phyloP scores from a whole-genome alignment of 495 filamentous ascomycete species.

The Penicillium fimorum region DNA sequence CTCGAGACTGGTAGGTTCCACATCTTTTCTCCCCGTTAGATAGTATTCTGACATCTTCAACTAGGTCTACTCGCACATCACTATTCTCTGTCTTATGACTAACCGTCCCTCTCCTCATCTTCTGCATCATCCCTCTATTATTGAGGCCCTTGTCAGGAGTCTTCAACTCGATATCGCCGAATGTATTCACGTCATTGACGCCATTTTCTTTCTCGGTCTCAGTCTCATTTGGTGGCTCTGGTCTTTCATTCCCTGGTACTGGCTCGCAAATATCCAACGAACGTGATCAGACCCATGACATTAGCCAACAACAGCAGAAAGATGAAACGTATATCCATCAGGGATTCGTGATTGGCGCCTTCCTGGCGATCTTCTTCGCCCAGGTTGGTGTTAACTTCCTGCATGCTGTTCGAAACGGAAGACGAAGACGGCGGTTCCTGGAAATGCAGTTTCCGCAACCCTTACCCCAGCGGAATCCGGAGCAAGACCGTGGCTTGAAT shows the following conservation, averaged over 20 bases:
- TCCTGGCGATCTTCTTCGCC: conserved; percentile 35
- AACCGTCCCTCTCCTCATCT: conserved; percentile 47
- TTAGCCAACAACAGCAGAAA: conserved; percentile 1
- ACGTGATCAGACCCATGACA: neutral
- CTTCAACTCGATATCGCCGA: conserved; percentile 26
- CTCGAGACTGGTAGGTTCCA: conserved; percentile 64
- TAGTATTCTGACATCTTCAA: conserved; percentile 16
- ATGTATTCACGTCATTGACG: conserved; percentile 33
- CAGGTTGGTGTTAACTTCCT: conserved; percentile 36
- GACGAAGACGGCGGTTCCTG: conserved; percentile 26
- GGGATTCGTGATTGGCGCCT: conserved; percentile 36
- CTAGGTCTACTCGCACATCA: conserved; percentile 36
- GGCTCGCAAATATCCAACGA: conserved; percentile 8
- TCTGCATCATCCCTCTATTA: conserved; percentile 33
- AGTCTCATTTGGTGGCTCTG: conserved; percentile 37
- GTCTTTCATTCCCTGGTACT: conserved; percentile 10
- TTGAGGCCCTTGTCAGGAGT: conserved; percentile 24
- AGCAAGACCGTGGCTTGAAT: conserved; percentile 6
- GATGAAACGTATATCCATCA: conserved; percentile 33
- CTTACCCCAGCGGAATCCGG: conserved; percentile 17
- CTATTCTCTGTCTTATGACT: conserved; percentile 49
- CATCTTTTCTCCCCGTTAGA: neutral
- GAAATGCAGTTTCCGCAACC: conserved; percentile 28
- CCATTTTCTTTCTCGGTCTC: conserved; percentile 43
- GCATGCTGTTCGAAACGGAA: conserved; percentile 31